phyloP scores from a whole-genome alignment of 306 rosid genomes.

The Hippophae gyantsensis region DNA sequence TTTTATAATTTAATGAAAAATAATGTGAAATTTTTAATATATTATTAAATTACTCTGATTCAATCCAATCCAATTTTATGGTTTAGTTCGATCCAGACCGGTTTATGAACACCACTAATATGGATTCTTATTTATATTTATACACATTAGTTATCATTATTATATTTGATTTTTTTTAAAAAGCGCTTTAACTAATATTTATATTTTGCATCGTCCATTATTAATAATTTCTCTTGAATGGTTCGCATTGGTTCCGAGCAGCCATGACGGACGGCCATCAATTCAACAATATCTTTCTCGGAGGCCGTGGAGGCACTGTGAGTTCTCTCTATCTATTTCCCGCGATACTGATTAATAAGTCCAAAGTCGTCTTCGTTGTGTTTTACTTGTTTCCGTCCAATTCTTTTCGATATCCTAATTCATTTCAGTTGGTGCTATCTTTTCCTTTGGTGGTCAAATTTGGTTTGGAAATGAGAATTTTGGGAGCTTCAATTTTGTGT shows the following conservation, averaged over 20 bases:
- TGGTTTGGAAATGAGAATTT: slow-evolving; percentile 1
- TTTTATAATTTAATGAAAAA: too few species aligned
- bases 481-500: slow-evolving; percentile 1
- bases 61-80: too few species aligned
- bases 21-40: too few species aligned
- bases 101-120: too few species aligned
- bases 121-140: too few species aligned
- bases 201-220: too few species aligned
- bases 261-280: slow-evolving; percentile 87
- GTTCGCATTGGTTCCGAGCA: background rate
- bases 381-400: background rate
- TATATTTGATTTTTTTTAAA: too few species aligned
- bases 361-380: background rate
- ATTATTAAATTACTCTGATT: too few species aligned
- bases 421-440: background rate
- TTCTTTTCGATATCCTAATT: slow-evolving; percentile 19
- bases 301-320: slow-evolving; percentile 98
- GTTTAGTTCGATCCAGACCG: too few species aligned
- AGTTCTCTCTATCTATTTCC: slow-evolving; percentile 24
- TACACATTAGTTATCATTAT: too few species aligned
- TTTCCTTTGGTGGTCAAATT: background rate
- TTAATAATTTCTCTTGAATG: background rate
- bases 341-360: background rate
- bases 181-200: too few species aligned
- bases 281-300: slow-evolving; percentile 81